Base-by-base conservation (phyloP, 495 filamentous ascomycete species). In the Parachaetomium inaequale region DNA sequence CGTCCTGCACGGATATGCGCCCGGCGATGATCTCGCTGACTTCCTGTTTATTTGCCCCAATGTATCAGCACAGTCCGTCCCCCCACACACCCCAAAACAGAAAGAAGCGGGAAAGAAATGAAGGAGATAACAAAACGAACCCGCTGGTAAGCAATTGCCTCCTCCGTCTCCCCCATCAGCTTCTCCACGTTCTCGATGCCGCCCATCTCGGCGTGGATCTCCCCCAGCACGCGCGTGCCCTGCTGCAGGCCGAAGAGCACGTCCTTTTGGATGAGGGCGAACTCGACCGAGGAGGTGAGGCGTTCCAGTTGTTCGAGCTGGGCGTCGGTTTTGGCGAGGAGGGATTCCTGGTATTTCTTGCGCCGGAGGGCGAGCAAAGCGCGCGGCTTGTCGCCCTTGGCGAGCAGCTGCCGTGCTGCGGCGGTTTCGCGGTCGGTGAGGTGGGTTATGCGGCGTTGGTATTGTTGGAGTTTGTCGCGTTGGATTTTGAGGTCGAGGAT, bases 401-500 rank as follows among this genome's bases (percentile, higher is more conserved):
- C 76, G 10, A 98, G 84, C 73, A 93, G 89, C 77, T 91, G 81
- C 56, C 83, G 82, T n/a, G 94, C 94, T 64, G 92, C 87, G 40
- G 81, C 85, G 28, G 86, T 93, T 74, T 98, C 95, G 56, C 86
- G 85, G 70, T 86, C 76, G 14, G 94, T 96, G 23, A 98, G 84
- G 55, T 88, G 79, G 32, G 86, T 86, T 70, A 98, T 93, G 65
- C 89, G 89, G 62, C 87, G 86, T 73, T 96, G 92, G 76, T 98
- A 97, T 68, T 95, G 90, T 64, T 92, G 91, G 2, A 98, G 90
- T 68, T 90, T 92, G 81, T 98, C 94, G 72, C 94, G 93, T 76
- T 98, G 95, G 78, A 87, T 89, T 75, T 98, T 98, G 72, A 98
- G 86, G 77, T 98, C 92, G 61, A 97, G 88, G 74, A 98, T 97